Percentiles rank a stretch among this genome's conserved stretches.
phyloP scores from a whole-genome alignment of 805 yeast genomes.

The Metschnikowia kunwiensis region DNA sequence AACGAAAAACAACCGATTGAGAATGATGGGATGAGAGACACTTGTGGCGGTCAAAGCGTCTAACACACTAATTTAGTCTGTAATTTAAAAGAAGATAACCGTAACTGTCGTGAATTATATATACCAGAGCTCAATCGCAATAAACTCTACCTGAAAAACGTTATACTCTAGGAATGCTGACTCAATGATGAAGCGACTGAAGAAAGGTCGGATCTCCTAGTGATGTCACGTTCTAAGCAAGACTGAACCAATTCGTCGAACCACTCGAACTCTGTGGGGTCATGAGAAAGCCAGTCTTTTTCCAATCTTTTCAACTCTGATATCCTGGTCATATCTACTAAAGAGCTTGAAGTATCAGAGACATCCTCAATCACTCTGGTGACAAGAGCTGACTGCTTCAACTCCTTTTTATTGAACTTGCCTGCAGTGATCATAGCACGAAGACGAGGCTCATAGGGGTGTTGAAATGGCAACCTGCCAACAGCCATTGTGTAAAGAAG shows the following conservation, averaged over 20 bases:
- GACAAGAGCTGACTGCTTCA: constrained; percentile 41
- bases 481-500: constrained; percentile 67
- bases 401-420: constrained; percentile 47
- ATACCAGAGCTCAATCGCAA: too few species aligned
- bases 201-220: constrained; percentile 51
- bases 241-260: constrained; percentile 42
- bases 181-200: constrained; percentile 23
- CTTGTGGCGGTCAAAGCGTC: too few species aligned
- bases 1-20: too few species aligned
- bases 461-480: constrained; percentile 79
- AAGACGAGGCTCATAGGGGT: constrained; percentile 77
- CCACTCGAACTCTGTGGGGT: constrained; percentile 26
- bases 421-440: constrained; percentile 70
- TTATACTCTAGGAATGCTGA: neutral
- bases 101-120: constrained; percentile 1
- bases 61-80: too few species aligned
- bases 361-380: constrained; percentile 26
- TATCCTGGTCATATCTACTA: constrained; percentile 14
- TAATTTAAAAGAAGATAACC: too few species aligned
- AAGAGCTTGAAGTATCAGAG: constrained; percentile 13
- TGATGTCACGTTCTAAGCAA: constrained; percentile 51
- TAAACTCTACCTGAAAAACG: too few species aligned
- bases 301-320: constrained; percentile 10
- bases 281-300: constrained; percentile 20
- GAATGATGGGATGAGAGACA: too few species aligned